Evolutionary conservation across 495 filamentous ascomycete species (phyloP).

Genomic region (Hypoxylon fuscum): DNA sequence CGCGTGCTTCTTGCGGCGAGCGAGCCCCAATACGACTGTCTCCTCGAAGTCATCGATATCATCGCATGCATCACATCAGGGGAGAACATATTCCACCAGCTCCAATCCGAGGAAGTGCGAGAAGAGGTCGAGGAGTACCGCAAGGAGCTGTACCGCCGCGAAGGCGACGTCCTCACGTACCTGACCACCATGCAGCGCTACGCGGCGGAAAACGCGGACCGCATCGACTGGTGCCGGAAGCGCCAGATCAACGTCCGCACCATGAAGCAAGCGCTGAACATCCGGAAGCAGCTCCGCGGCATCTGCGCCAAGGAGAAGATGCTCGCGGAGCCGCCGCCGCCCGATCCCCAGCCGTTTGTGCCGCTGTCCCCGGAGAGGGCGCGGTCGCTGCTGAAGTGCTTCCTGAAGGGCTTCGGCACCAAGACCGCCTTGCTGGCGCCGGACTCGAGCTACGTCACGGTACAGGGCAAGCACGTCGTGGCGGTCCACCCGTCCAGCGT

Average conservation of each 20-base stretch:
- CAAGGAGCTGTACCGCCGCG: slow-evolving; percentile 76
- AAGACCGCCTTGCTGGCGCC: slow-evolving; percentile 86
- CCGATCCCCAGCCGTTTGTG: slow-evolving; percentile 60
- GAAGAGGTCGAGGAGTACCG: slow-evolving; percentile 78
- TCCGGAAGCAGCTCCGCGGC: slow-evolving; percentile 84
- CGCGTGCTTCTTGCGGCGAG: slow-evolving; percentile 85
- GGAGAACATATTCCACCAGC: slow-evolving; percentile 86
- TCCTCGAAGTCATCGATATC: slow-evolving; percentile 89
- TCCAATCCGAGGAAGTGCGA: slow-evolving; percentile 80
- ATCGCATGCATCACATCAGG: slow-evolving; percentile 84
- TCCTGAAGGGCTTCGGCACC: slow-evolving; percentile 79
- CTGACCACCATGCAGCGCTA: slow-evolving; percentile 85
- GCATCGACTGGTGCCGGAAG: slow-evolving; percentile 78
- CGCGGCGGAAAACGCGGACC: slow-evolving; percentile 75
- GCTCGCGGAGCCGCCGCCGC: slow-evolving; percentile 46
- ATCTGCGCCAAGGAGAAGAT: slow-evolving; percentile 65
- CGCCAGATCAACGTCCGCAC: slow-evolving; percentile 82
- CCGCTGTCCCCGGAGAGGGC: slow-evolving; percentile 62
- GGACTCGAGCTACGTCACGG: slow-evolving; percentile 86
- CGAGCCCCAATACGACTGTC: slow-evolving; percentile 70
- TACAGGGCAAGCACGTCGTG: slow-evolving; percentile 84
- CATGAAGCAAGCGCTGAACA: slow-evolving; percentile 76
- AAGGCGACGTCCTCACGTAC: slow-evolving; percentile 91
- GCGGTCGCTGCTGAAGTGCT: slow-evolving; percentile 74
- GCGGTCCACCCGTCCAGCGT: slow-evolving; percentile 90